A percentile compares a stretch with the other conserved stretches of the same genome.
Conservation (phyloP, 208 protist species). For the Polymyxa betae region DNA sequence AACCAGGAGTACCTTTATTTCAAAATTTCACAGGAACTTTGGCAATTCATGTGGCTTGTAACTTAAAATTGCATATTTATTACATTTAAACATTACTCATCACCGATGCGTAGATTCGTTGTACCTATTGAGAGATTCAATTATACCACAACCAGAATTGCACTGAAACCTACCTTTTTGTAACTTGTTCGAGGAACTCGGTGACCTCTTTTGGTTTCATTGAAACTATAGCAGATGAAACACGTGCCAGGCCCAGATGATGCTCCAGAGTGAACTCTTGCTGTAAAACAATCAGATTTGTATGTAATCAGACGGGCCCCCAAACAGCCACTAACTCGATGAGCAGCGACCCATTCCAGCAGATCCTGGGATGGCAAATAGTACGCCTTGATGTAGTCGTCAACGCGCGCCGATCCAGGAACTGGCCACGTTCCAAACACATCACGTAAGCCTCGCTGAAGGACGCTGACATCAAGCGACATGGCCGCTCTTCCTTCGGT, state of each 20-base stretch:
- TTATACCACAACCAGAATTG: too few species aligned
- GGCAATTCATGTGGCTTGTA: too few species aligned
- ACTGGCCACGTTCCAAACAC: not conserved
- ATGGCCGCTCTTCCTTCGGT: slow-evolving; percentile 25
- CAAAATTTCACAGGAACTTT: too few species aligned
- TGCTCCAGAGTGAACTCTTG: slow-evolving; percentile 27
- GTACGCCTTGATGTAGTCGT: slow-evolving; percentile 51
- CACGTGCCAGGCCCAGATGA: not conserved
- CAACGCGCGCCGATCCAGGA: not conserved
- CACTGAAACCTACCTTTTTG: not conserved
- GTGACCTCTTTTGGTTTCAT: slow-evolving; percentile 2
- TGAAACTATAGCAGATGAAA: not conserved
- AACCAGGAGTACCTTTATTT: too few species aligned
- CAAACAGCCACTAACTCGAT: not conserved
- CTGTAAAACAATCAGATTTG: slow-evolving; percentile 19
- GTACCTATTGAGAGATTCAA: too few species aligned
- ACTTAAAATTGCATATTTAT: too few species aligned
- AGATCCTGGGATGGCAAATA: slow-evolving; percentile 10
- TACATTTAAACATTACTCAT: too few species aligned
- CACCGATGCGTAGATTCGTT: too few species aligned
- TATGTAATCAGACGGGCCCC: not conserved
- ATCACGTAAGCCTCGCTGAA: not conserved
- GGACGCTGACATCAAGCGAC: slow-evolving; percentile 2
- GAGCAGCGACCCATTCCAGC: not conserved
- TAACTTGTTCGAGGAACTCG: slow-evolving; percentile 5